These are phyloP conservation scores for Trifolium dubium DNA, from an alignment of 306 rosid genomes.

Conservation along the genomic window DNA sequence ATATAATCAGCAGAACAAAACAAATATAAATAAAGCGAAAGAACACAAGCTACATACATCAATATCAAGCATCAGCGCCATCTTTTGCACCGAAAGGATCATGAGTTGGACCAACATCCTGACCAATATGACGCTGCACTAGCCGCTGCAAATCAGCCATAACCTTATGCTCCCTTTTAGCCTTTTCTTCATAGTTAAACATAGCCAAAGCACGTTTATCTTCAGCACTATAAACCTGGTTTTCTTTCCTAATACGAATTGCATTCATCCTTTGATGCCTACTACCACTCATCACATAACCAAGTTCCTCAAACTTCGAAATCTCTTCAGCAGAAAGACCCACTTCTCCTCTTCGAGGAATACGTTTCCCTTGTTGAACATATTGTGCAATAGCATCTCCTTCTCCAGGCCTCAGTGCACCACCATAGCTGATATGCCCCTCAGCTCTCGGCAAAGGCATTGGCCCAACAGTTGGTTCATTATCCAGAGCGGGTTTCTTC, in stretches of 20 bases:
- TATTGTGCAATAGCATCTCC: slow-evolving; percentile 98
- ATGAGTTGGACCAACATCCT: slow-evolving; percentile 96
- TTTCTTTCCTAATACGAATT: slow-evolving; percentile 94
- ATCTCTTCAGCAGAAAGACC: slow-evolving; percentile 97
- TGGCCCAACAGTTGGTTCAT: slow-evolving; percentile 85
- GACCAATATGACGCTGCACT: slow-evolving; percentile 94
- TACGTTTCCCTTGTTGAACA: slow-evolving; percentile 98
- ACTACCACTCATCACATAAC: slow-evolving; percentile 98
- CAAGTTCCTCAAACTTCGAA: slow-evolving; percentile 80
- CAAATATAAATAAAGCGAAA: slow-evolving; percentile 7
- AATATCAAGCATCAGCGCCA: slow-evolving; percentile 59
- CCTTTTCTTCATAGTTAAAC: slow-evolving; percentile 95
- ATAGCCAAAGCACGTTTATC: slow-evolving; percentile 96
- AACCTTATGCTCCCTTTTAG: slow-evolving; percentile 92
- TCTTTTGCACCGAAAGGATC: slow-evolving; percentile 79
- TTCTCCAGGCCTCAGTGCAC: slow-evolving; percentile 98
- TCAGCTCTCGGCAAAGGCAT: slow-evolving; percentile 92
- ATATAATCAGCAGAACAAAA: slow-evolving; percentile 23
- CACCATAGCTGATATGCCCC: slow-evolving; percentile 98
- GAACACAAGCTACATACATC: slow-evolving; percentile 40
- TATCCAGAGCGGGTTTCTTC: slow-evolving; percentile 71
- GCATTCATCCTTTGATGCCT: slow-evolving; percentile 99
- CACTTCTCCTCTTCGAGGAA: slow-evolving; percentile 97
- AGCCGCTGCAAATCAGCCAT: slow-evolving; percentile 97
- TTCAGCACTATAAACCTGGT: slow-evolving; percentile 98